Conservation (phyloP, 371 early-diverging fungal species). For the Parasitella parasitica region DNA sequence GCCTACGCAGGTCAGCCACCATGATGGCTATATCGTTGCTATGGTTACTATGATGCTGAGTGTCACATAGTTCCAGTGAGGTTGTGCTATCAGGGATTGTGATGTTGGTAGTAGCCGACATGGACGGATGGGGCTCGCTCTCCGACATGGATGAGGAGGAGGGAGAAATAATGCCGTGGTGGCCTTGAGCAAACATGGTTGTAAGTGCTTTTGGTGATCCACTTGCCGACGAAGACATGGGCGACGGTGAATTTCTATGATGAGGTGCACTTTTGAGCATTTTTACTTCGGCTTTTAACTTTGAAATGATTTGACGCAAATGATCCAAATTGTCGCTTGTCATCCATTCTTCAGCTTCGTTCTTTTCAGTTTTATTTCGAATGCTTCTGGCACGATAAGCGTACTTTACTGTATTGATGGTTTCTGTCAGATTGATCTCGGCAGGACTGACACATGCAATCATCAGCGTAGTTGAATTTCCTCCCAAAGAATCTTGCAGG, state of each 20-base stretch:
- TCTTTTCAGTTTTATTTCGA: conserved; percentile 76
- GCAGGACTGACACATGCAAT: conserved; percentile 91
- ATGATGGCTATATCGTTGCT: conserved; percentile 11
- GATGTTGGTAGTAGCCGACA: conserved; percentile 29
- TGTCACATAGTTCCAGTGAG: background rate
- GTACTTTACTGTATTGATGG: conserved; percentile 90
- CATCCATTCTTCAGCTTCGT: conserved; percentile 67
- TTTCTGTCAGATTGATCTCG: conserved; percentile 83
- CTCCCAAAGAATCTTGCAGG: conserved; percentile 96
- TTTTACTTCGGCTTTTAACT: conserved; percentile 55
- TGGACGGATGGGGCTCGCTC: conserved; percentile 16
- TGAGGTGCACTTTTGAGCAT: conserved; percentile 32
- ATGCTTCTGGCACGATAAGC: conserved; percentile 89
- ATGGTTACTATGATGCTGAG: background rate
- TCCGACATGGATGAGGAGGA: conserved; percentile 24
- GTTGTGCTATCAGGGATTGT: conserved; percentile 13
- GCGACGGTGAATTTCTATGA: conserved; percentile 16
- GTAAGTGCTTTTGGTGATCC: conserved; percentile 13
- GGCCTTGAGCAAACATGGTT: conserved; percentile 3
- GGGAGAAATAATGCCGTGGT: conserved; percentile 13
- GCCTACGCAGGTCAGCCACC: conserved; percentile 21
- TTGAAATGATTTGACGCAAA: conserved; percentile 55
- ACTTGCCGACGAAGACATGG: conserved; percentile 6
- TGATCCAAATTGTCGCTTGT: conserved; percentile 59
- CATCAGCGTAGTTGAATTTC: conserved; percentile 90